phyloP scores from a whole-genome alignment of 805 yeast genomes.

The Zygosaccharomyces siamensis region DNA sequence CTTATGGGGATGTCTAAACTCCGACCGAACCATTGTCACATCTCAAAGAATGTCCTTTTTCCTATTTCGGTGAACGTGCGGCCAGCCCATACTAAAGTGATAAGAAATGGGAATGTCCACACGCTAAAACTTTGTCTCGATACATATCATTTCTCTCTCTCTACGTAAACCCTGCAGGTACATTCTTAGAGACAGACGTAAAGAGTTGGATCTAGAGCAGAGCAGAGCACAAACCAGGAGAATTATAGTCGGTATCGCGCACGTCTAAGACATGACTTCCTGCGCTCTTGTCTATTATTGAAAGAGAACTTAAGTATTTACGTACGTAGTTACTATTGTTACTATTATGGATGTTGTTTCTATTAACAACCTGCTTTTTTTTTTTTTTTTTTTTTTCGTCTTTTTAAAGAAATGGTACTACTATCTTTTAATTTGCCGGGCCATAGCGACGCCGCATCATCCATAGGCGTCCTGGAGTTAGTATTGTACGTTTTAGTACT shows the following conservation, averaged over 20 bases:
- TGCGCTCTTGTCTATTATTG: background rate
- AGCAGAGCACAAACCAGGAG: background rate
- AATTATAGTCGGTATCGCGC: background rate
- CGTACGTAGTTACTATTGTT: background rate
- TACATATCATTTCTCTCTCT: background rate
- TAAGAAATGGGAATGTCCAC: background rate
- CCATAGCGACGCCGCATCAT: background rate
- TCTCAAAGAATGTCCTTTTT: background rate
- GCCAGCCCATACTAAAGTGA: background rate
- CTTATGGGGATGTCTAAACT: slow-evolving; percentile 1
- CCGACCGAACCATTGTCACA: background rate
- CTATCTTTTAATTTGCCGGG: background rate
- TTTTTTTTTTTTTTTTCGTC: background rate
- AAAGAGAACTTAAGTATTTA: background rate
- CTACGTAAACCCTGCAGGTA: background rate
- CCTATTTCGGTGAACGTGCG: background rate
- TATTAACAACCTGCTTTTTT: background rate
- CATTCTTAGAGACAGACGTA: background rate
- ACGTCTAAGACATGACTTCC: background rate
- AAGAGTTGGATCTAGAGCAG: background rate
- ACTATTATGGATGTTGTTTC: background rate
- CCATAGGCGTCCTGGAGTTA: background rate
- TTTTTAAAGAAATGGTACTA: background rate
- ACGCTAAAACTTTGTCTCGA: background rate
- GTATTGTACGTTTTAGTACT: background rate